Evolutionary conservation across 2,329 filamentous ascomycete species (phyloP).

Genomic region (Calonectria pseudoreteaudii): DNA sequence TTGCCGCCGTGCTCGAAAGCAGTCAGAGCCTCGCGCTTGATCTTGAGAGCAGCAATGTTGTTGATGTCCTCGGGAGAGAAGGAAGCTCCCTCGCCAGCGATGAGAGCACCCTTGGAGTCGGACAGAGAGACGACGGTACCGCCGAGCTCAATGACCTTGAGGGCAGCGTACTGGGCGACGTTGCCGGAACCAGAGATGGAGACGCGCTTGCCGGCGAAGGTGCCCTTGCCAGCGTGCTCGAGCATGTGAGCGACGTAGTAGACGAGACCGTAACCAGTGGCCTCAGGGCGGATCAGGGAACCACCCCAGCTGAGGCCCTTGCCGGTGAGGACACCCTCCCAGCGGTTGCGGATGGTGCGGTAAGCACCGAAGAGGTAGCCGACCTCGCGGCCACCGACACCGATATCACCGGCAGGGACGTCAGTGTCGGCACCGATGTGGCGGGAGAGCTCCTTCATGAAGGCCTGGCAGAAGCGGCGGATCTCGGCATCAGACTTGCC

Average conservation of each 20-base stretch:
- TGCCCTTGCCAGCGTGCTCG: conserved; percentile 86
- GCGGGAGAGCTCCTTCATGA: conserved; percentile 95
- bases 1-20: conserved; percentile 74
- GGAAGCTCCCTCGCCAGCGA: conserved; percentile 76
- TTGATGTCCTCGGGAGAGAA: conserved; percentile 86
- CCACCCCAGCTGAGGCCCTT: conserved; percentile 96
- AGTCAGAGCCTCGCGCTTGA: conserved; percentile 84
- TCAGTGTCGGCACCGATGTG: conserved; percentile 98
- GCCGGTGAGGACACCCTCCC: conserved; percentile 96
- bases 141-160: conserved; percentile 96
- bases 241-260: conserved; percentile 99
- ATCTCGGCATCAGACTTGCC: conserved; percentile 98
- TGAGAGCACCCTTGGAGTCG: conserved; percentile 87
- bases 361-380: conserved; percentile 96
- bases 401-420: conserved; percentile 96
- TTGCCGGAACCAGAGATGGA: conserved; percentile 98
- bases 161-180: conserved; percentile 96
- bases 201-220: conserved; percentile 90
- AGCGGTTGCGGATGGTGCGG: conserved; percentile 87
- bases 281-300: conserved; percentile 93
- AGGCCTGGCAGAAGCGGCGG: conserved; percentile 93
- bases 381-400: conserved; percentile 91
- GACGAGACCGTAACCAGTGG: conserved; percentile 94
- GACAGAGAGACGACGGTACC: conserved; percentile 92
- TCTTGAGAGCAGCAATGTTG: conserved; percentile 86